Evolutionary conservation across 805 yeast genomes (phyloP).

Genomic region (Metschnikowia kofuensis): DNA sequence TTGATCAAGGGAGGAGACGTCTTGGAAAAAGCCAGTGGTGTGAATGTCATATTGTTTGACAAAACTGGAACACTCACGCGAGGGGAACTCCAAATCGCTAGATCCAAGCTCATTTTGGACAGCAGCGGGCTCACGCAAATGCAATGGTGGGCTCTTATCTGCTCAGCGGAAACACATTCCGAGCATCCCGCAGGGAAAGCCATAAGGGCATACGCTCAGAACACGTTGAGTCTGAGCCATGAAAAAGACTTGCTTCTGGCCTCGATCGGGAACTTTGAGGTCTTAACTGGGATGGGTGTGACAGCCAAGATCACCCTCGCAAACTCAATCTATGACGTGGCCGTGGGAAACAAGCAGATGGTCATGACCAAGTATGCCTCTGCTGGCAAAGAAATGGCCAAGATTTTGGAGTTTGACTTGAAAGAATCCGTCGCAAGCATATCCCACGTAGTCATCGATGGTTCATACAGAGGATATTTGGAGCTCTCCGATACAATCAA

Average conservation of each 20-base stretch:
- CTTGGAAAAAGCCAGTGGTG: constrained; percentile 65
- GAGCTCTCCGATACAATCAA: constrained; percentile 68
- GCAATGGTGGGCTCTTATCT: constrained; percentile 52
- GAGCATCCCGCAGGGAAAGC: constrained; percentile 91
- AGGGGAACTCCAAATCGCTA: constrained; percentile 61
- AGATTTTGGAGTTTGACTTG: constrained; percentile 13
- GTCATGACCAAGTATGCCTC: constrained; percentile 25
- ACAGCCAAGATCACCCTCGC: constrained; percentile 28
- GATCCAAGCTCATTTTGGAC: background rate
- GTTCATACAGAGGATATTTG: constrained; percentile 57
- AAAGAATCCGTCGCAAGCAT: constrained; percentile 38
- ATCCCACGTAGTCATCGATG: constrained; percentile 59
- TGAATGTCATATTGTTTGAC: constrained; percentile 76
- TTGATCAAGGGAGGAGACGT: constrained; percentile 91
- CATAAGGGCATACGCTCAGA: constrained; percentile 41
- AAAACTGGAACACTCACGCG: constrained; percentile 94
- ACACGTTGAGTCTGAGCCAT: constrained; percentile 25
- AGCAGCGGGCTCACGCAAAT: constrained; percentile 9
- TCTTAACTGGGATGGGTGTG: constrained; percentile 47
- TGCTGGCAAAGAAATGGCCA: constrained; percentile 9
- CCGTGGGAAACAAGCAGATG: constrained; percentile 53
- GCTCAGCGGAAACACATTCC: constrained; percentile 61
- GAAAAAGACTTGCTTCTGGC: constrained; percentile 30
- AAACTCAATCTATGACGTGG: constrained; percentile 4
- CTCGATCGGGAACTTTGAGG: constrained; percentile 32